Base-by-base conservation (phyloP, 176 grass and related monocot species). In the Hsuehochloa calcarea region DNA sequence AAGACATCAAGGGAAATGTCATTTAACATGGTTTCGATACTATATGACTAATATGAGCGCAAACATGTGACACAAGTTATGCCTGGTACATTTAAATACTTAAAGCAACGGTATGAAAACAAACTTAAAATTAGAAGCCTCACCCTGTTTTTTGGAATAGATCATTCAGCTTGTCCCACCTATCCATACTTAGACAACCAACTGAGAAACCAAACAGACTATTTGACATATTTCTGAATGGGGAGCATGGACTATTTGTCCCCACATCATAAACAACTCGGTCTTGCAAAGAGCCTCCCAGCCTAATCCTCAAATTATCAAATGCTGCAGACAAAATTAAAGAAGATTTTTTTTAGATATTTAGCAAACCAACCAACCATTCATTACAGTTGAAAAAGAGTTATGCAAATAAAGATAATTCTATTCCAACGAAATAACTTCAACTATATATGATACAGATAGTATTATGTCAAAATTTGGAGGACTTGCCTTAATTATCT, bases 121-220 rank as follows among this genome's bases (percentile, higher is more conserved):
- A 70, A 79, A 17, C 10, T 65, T 22, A 17, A 75, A 62, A 25
- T 65, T 65, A 52, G 41, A 85, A 50, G 6, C 74, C 73, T 90
- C 60, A 96, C 97, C 97, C 93, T 83, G 93, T 96, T 80, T 86
- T 91, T 22, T 89, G 69, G 54, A 99, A 96, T 65, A 99, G 74
- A 67, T 52, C 35, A 74, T 96, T 99, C 71, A 99, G 86, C 74
- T 92, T 70, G 50, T 99, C 93, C 96, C 96, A 99, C 72, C 93
- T 94, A 77, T 89, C 76, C 91, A 91, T 99, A 84, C 90, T 85
- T 74, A 99, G 80, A 81, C 96, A 99, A 50, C 96, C 96, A 68
- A 64, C 62, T 31, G 96, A 99, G 65, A 99, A 99, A 72, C 96
- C 96, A 80, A 99, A 99, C 75, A 99, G 86, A 16, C 86, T 93